phyloP scores from a whole-genome alignment of 495 filamentous ascomycete genomes.

The Pyronema domesticum region DNA sequence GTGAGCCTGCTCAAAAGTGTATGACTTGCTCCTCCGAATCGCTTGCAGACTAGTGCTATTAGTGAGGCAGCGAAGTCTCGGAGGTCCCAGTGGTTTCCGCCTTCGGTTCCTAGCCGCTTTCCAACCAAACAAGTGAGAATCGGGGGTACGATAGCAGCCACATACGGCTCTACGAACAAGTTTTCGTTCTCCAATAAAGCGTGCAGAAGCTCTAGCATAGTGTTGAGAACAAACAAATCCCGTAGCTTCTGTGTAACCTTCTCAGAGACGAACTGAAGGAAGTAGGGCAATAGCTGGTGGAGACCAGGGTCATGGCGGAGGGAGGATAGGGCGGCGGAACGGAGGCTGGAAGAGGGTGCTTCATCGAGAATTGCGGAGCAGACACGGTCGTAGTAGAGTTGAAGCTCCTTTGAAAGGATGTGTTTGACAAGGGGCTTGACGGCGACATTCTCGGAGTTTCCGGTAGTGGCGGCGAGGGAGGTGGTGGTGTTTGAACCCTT shows the following conservation, averaged over 20 bases:
- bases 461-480: constrained; percentile 50
- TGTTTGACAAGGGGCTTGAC: constrained; percentile 89
- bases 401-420: constrained; percentile 80
- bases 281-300: constrained; percentile 89
- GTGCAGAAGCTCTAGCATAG: constrained; percentile 75
- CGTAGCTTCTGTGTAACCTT: constrained; percentile 84
- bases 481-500: constrained; percentile 77
- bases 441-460: constrained; percentile 48
- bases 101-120: constrained; percentile 51
- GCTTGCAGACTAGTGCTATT: constrained; percentile 49
- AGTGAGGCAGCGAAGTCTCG: constrained; percentile 70
- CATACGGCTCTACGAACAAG: constrained; percentile 79
- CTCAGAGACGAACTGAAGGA: constrained; percentile 81
- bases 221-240: constrained; percentile 65
- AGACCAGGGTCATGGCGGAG: constrained; percentile 73
- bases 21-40: constrained; percentile 55
- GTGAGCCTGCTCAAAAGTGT: constrained; percentile 75
- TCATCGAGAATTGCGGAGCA: constrained; percentile 72
- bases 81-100: constrained; percentile 47
- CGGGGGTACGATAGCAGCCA: constrained; percentile 67
- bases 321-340: constrained; percentile 65
- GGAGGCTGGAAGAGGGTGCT: constrained; percentile 48
- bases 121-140: constrained; percentile 82
- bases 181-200: constrained; percentile 66
- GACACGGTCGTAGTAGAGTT: constrained; percentile 93